Evolutionary conservation across 2,329 filamentous ascomycete genomes (phyloP).

Genomic region (Epichloe amarillans): DNA sequence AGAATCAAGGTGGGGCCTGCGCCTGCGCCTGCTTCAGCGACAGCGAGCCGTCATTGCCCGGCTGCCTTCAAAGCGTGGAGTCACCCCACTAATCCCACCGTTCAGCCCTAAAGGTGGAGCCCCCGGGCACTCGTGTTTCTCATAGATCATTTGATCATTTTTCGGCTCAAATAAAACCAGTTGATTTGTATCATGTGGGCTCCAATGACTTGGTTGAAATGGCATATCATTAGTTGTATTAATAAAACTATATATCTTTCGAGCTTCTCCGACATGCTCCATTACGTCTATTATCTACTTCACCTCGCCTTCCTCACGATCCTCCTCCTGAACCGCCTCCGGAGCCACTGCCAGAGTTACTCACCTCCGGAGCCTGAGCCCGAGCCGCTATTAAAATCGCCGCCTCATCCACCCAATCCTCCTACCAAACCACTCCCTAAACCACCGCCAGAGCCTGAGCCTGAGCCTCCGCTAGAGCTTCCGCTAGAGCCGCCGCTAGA

Average conservation of each 20-base stretch:
- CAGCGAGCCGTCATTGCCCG: neutral
- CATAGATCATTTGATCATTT: too few relatives aligned
- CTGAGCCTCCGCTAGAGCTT: neutral
- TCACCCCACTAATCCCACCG: neutral
- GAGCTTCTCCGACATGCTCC: neutral
- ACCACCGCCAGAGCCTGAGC: neutral
- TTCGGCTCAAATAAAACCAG: too few relatives aligned
- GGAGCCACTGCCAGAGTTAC: neutral
- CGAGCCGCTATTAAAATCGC: neutral
- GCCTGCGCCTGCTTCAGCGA: neutral
- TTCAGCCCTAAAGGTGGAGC: neutral
- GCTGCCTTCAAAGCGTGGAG: neutral
- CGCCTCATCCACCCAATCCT: neutral
- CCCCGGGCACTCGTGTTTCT: too few relatives aligned
- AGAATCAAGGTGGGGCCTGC: neutral
- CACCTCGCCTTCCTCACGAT: neutral
- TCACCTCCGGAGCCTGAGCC: neutral
- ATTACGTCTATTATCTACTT: neutral
- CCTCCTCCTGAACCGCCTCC: neutral
- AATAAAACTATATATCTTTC: neutral
- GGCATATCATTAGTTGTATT: too few relatives aligned
- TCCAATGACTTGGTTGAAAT: too few relatives aligned
- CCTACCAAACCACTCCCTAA: neutral
- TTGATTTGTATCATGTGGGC: too few relatives aligned
- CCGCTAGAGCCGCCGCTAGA: neutral